These are phyloP conservation scores for Sistotremastrum suecicum DNA, from an alignment of 768 basidiomycete species.

Conservation along the genomic window DNA sequence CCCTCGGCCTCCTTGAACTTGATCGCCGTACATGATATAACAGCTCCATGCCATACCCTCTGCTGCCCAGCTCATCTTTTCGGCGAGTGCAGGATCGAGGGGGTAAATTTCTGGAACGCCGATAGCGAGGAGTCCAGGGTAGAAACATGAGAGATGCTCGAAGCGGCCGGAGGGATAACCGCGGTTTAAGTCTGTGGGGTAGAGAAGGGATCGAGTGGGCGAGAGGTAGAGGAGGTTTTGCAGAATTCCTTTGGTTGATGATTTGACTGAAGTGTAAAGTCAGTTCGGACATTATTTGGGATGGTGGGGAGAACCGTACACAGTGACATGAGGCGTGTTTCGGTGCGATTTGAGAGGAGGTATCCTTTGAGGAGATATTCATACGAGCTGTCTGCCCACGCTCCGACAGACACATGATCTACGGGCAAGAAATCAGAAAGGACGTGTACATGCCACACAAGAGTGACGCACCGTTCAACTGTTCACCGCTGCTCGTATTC, in stretches of 20 bases:
- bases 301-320: constrained; percentile 29
- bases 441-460: neutral
- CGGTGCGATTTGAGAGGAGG: constrained; percentile 47
- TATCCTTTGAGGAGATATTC: constrained; percentile 70
- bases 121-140: constrained; percentile 61
- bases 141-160: constrained; percentile 68
- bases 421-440: neutral
- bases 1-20: constrained; percentile 17
- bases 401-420: constrained; percentile 40
- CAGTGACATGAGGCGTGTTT: constrained; percentile 46
- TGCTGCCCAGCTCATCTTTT: constrained; percentile 45
- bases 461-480: constrained; percentile 30
- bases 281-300: neutral
- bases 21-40: constrained; percentile 58
- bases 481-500: constrained; percentile 33
- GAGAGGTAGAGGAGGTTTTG: constrained; percentile 55
- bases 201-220: constrained; percentile 48
- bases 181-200: constrained; percentile 39
- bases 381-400: constrained; percentile 57
- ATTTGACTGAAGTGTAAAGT: neutral
- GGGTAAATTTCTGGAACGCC: constrained; percentile 34
- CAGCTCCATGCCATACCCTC: constrained; percentile 62
- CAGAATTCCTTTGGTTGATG: constrained; percentile 42
- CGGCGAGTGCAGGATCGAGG: constrained; percentile 20
- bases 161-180: constrained; percentile 32